Evolutionary conservation across 2,329 filamentous ascomycete species (phyloP), one percentile per base, ranked within the genome.

Genomic region (Cadophora gregata): DNA sequence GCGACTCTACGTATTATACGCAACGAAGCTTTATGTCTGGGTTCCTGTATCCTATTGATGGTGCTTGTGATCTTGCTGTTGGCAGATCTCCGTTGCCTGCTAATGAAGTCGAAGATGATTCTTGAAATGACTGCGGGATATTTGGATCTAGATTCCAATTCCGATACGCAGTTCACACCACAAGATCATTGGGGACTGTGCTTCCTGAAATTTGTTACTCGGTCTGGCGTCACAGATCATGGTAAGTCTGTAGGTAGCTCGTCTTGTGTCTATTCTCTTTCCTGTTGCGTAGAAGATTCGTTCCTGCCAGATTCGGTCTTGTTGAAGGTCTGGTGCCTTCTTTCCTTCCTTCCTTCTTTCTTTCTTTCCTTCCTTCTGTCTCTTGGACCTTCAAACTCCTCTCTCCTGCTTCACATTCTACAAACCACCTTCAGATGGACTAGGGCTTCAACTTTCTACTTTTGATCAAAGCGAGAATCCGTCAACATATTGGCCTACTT

Each of bases 1-100:
- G 33, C 55, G 12, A 25, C 55, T 58, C 55, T 58, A 25, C 31
- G 10, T 36, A 38, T 25, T 27, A 36, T 58, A 58, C 21, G n/a
- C 31, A 19, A 58, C 33, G 55, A 58, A 36, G 55, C 25, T 21
- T 38, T 36, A 42, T 42, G 27, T 38, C 31, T 27, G 21, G 9
- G 10, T 42, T 42, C 55, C 31, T 42, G 21, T 27, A 21, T 58
- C 21, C 25, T 21, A 7, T n/a, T 42, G 55, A 42, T 19, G 33
- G 10, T 58, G 55, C n/a, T 19, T 38, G 33, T 38, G 31, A 36
- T 42, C n/a, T 58, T 58, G 31, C 10, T 42, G 33, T 36, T 31
- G 50, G 1, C 31, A 7, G 29, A 14, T 33, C 42, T 24, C 14
- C 9, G 2, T 8, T 42, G 10, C 19, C 33, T 58, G 31, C 55